These are phyloP conservation scores for Cucumis sativus DNA, from an alignment of 306 rosid genomes.

Conservation along the genomic window DNA sequence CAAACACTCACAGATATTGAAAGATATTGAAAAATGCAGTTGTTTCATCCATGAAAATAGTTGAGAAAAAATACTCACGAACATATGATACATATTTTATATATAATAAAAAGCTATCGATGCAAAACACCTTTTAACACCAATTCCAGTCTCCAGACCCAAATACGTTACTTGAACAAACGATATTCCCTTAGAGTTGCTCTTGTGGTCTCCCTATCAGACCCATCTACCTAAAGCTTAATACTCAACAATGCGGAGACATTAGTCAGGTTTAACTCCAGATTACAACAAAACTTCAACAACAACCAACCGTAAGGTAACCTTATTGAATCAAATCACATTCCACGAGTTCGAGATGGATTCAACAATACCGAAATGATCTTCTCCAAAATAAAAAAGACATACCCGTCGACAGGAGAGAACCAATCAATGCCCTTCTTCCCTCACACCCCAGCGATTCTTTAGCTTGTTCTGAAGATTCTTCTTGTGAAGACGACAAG, in stretches of 20 bases:
- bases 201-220: background rate
- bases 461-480: conserved; percentile 17
- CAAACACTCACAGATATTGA: no score
- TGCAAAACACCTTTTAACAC: background rate
- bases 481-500: conserved; percentile 22
- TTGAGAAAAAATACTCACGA: background rate
- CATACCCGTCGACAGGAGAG: conserved; percentile 56
- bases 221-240: background rate
- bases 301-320: background rate
- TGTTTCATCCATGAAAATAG: background rate
- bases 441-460: conserved; percentile 39
- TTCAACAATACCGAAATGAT: background rate
- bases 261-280: background rate
- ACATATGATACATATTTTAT: background rate
- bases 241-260: background rate
- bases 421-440: conserved; percentile 55
- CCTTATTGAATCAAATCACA: background rate
- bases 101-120: background rate
- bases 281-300: background rate
- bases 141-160: background rate
- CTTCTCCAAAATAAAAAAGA: background rate
- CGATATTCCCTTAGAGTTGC: background rate
- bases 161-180: background rate
- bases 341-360: background rate
- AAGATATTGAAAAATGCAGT: background rate